Evolutionary conservation across 805 yeast genomes (phyloP), one percentile per base, ranked within the genome.

Genomic region (Candida ascalaphidarum): DNA sequence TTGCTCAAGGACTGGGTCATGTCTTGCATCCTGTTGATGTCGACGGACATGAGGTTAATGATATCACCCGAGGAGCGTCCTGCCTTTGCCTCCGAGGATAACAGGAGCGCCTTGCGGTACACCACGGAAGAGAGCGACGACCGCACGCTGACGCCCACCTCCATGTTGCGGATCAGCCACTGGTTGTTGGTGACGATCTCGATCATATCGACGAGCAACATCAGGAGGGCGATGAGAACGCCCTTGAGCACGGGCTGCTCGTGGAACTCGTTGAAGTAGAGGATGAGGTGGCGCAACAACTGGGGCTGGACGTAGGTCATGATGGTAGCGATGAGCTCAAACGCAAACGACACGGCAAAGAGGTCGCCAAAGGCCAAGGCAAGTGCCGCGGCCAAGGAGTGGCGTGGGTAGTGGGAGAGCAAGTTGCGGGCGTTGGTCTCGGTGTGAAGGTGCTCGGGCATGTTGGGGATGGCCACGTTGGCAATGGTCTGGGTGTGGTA

Each of bases 231-330:
- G 20, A 41, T 31, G 11, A 37, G 28, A n/a, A 32, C 29, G 4
- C 48, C 49, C 8, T 22, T 33, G 16, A 43, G 31, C 2, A 36
- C 31, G 5, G 47, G 46, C 12, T 25, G 18, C 18, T 6, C 18
- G 41, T 76, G 17, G 0, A 89, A 76, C n/a, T 67, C 73, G 27
- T 68, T 66, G 34, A 78, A 73, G 43, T 70, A 77, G 29, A 58
- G 49, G 39, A 88, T 85, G 36, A 88, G 64, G 6, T 68, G 44
- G 31, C 81, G 68, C 31, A 89, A 59, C 16, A 88, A 55, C 44
- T 84, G 95, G 0, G 97, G 97, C 55, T 85, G 95, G 11, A 70
- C 65, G 47, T 82, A 85, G 18, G 42, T 39, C n/a, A 50, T 32
- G 9, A 50, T 26, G 10, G 37, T 37, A 21, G 43, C 44, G 11